phyloP scores from a whole-genome alignment of 208 protist species.

The Crithidia fasciculata region DNA sequence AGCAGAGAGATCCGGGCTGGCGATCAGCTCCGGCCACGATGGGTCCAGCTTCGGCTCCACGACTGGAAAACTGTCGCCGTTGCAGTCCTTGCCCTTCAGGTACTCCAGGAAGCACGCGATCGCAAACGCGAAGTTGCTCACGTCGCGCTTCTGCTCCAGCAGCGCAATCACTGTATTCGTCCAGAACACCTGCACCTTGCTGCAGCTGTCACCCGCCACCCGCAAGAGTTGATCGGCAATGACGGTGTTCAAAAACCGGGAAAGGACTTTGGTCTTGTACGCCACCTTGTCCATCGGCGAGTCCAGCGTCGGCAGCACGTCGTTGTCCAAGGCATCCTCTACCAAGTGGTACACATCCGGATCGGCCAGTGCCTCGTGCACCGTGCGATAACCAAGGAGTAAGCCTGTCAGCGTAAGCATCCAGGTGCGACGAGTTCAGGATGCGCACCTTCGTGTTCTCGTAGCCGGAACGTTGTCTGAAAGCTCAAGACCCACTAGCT shows the following conservation, averaged over 20 bases:
- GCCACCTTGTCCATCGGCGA: constrained; percentile 47
- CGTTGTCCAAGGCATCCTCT: constrained; percentile 29
- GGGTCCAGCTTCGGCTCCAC: constrained; percentile 38
- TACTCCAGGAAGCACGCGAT: constrained; percentile 40
- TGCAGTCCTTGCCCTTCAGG: constrained; percentile 39
- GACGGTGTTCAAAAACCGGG: constrained; percentile 36
- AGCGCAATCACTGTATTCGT: constrained; percentile 35
- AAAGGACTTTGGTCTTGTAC: constrained; percentile 42
- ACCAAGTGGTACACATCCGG: constrained; percentile 32
- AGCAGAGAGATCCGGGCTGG: constrained; percentile 16
- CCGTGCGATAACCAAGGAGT: constrained; percentile 36
- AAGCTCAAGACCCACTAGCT: constrained; percentile 39
- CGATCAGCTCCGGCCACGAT: constrained; percentile 32
- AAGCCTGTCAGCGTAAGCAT: constrained; percentile 40
- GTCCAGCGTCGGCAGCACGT: constrained; percentile 36
- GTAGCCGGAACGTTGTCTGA: constrained; percentile 38
- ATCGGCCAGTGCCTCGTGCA: constrained; percentile 42
- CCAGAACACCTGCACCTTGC: constrained; percentile 54
- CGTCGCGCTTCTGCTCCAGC: constrained; percentile 12
- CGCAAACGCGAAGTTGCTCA: constrained; percentile 45
- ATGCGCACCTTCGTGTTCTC: constrained; percentile 53
- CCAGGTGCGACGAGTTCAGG: constrained; percentile 50
- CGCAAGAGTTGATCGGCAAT: constrained; percentile 47
- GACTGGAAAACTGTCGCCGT: constrained; percentile 30
- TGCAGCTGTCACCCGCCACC: constrained; percentile 46